A percentile compares a stretch with the other conserved stretches of the same genome.
These are phyloP conservation scores for Aegilops umbellulata DNA, from an alignment of 176 grass and related monocot genomes.

Conservation along the genomic window DNA sequence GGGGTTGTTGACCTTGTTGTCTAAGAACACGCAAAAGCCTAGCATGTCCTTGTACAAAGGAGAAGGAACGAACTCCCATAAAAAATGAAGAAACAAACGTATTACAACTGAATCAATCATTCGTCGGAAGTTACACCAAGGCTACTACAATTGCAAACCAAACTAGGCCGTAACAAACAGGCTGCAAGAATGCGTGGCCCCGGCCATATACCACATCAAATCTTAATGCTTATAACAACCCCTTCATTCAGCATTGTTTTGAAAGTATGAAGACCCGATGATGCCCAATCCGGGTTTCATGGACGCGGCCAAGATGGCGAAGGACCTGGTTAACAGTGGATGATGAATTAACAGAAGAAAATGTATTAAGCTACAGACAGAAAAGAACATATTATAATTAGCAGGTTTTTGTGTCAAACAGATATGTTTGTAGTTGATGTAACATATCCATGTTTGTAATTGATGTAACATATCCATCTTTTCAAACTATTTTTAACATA, in stretches of 20 bases:
- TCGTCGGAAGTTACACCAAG: not conserved
- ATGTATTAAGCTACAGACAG: not conserved
- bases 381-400: not conserved
- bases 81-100: not conserved
- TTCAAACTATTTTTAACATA: constrained; percentile 17
- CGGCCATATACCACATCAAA: not conserved
- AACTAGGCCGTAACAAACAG: not conserved
- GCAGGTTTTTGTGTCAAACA: not conserved
- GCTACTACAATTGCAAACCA: not conserved
- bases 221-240: not conserved
- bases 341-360: constrained; percentile 1
- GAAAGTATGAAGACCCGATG: constrained; percentile 75
- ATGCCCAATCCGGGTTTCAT: constrained; percentile 68
- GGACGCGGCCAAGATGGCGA: constrained; percentile 87
- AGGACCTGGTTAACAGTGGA: constrained; percentile 59
- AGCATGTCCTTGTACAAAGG: not conserved
- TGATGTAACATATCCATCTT: not conserved
- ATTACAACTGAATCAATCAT: not conserved
- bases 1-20: too few species aligned
- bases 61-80: not conserved
- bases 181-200: not conserved
- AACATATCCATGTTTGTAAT: not conserved
- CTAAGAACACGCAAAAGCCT: not conserved
- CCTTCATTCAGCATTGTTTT: constrained; percentile 38
- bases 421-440: not conserved